Evolutionary conservation across 2,329 filamentous ascomycete species (phyloP).

Genomic region (Emmonsia crescens): DNA sequence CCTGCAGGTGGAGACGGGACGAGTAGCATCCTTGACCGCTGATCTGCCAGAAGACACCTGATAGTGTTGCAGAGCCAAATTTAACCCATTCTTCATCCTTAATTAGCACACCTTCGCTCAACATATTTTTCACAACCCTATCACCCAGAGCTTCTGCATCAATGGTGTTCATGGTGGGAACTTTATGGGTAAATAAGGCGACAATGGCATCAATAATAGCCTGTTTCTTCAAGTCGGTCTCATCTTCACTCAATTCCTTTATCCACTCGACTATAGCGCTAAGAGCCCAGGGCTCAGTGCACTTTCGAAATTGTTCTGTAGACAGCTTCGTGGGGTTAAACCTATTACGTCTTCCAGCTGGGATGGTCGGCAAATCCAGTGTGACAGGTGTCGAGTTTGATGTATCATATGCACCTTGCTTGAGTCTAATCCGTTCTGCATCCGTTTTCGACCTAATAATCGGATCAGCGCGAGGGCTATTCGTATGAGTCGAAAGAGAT

Average conservation of each 20-base stretch:
- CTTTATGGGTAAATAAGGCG: constrained; percentile 82
- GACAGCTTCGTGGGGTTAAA: constrained; percentile 80
- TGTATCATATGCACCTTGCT: constrained; percentile 27
- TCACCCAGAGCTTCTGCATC: constrained; percentile 82
- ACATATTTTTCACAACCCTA: constrained; percentile 69
- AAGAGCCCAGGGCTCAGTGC: constrained; percentile 82
- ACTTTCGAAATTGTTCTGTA: constrained; percentile 69
- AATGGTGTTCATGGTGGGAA: constrained; percentile 96
- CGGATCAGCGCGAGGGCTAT: constrained; percentile 64
- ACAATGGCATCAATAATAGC: constrained; percentile 80
- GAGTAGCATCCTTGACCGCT: constrained; percentile 89
- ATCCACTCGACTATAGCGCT: constrained; percentile 83
- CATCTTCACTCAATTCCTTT: constrained; percentile 78
- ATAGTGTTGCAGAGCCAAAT: constrained; percentile 68
- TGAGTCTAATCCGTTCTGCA: constrained; percentile 54
- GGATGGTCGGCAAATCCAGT: constrained; percentile 76
- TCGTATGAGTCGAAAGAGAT: constrained; percentile 72
- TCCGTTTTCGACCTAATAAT: constrained; percentile 93
- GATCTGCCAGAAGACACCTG: constrained; percentile 85
- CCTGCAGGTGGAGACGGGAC: constrained; percentile 62
- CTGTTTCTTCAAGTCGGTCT: constrained; percentile 74
- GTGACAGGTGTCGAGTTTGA: constrained; percentile 38
- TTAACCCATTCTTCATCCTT: constrained; percentile 97
- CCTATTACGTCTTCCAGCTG: constrained; percentile 65
- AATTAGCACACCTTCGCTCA: constrained; percentile 63